phyloP scores from a whole-genome alignment of 345 rosid species.

The Firmiana major region DNA sequence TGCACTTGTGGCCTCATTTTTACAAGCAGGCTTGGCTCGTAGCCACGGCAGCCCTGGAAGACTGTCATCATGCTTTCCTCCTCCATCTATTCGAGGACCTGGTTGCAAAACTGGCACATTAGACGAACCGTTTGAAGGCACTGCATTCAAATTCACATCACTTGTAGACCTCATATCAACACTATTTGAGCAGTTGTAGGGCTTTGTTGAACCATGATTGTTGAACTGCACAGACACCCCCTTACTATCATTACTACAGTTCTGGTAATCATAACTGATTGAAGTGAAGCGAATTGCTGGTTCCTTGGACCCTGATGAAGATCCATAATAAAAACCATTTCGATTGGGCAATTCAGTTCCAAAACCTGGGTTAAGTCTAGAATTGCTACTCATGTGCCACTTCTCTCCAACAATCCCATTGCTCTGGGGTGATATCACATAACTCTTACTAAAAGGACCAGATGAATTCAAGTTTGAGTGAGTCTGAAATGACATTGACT shows the following conservation, averaged over 20 bases:
- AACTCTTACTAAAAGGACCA: conserved; percentile 36
- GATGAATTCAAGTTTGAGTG: conserved; percentile 46
- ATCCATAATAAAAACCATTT: conserved; percentile 49
- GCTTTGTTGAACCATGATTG: conserved; percentile 27
- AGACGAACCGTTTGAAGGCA: conserved; percentile 33
- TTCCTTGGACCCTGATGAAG: conserved; percentile 51
- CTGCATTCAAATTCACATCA: conserved; percentile 46
- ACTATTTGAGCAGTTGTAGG: conserved; percentile 25
- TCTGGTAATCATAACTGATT: conserved; percentile 26
- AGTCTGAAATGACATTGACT: conserved; percentile 43
- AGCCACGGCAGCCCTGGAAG: conserved; percentile 59
- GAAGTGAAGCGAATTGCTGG: conserved; percentile 18
- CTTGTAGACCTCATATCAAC: conserved; percentile 29
- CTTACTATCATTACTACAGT: conserved; percentile 29
- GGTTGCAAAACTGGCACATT: conserved; percentile 24
- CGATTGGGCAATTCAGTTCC: conserved; percentile 41
- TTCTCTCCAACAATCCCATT: conserved; percentile 49
- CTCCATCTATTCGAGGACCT: conserved; percentile 38
- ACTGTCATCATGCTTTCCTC: conserved; percentile 39
- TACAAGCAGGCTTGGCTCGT: conserved; percentile 36
- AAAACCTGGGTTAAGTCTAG: conserved; percentile 38
- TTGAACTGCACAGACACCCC: conserved; percentile 22
- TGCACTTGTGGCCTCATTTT: conserved; percentile 29
- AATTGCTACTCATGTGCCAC: conserved; percentile 38
- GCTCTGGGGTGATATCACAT: conserved; percentile 43